These are phyloP conservation scores for Misopates orontium DNA, from an alignment of 257 asterid genomes.

Conservation along the genomic window DNA sequence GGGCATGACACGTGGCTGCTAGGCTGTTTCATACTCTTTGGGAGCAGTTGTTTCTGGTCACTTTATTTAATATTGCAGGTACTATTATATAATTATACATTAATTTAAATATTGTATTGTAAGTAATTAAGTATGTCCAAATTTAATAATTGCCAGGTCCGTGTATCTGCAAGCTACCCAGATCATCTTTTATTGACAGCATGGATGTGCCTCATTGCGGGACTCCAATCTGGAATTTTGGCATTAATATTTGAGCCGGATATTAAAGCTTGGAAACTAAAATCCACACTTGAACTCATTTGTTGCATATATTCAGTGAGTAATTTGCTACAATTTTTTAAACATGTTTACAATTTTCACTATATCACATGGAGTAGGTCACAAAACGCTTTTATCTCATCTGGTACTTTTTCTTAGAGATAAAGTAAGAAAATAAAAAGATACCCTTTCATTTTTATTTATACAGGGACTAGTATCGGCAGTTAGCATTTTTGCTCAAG, in stretches of 20 bases:
- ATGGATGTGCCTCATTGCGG: slow-evolving; percentile 44
- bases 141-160: too few species aligned
- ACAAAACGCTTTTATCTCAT: too few species aligned
- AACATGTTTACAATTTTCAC: too few species aligned
- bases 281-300: slow-evolving; percentile 29
- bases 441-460: too few species aligned
- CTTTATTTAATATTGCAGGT: slow-evolving; percentile 24
- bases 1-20: slow-evolving; percentile 51
- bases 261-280: slow-evolving; percentile 32
- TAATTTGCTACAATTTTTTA: background rate
- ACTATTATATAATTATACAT: background rate
- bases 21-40: slow-evolving; percentile 61
- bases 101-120: too few species aligned
- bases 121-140: too few species aligned
- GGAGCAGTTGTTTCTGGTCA: slow-evolving; percentile 48
- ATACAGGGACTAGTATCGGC: slow-evolving; percentile 34
- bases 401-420: too few species aligned
- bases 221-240: slow-evolving; percentile 34
- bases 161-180: slow-evolving; percentile 29
- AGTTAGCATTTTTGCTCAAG: slow-evolving; percentile 52
- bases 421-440: too few species aligned
- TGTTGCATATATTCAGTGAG: slow-evolving; percentile 40
- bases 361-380: too few species aligned
- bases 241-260: slow-evolving; percentile 29
- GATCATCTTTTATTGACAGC: slow-evolving; percentile 45